Evolutionary conservation across 2,329 filamentous ascomycete species (phyloP).

Genomic region (Venturia nashicola): DNA sequence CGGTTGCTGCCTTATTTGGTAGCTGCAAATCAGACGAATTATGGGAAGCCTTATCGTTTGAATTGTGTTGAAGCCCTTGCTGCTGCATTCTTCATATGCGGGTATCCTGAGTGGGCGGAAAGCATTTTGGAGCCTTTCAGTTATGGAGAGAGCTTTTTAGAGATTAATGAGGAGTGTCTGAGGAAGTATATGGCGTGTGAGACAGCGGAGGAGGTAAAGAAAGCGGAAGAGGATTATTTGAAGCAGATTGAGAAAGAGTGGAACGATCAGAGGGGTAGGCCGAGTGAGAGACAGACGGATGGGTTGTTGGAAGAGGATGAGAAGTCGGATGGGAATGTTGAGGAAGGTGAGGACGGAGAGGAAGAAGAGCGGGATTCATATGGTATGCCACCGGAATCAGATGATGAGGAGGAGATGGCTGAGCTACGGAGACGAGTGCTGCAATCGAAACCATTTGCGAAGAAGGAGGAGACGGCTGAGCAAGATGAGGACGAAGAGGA

Average conservation of each 20-base stretch:
- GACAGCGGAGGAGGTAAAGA: conserved; percentile 72
- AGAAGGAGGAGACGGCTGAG: conserved; percentile 32
- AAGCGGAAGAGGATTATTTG: conserved; percentile 77
- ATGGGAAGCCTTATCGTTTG: conserved; percentile 85
- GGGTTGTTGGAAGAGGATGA: conserved; percentile 29
- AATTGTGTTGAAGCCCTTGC: conserved; percentile 95
- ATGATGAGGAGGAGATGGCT: conserved; percentile 84
- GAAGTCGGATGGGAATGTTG: conserved; percentile 19
- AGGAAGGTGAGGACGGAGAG: conserved; percentile 33
- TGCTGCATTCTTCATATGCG: conserved; percentile 86
- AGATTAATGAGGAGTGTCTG: conserved; percentile 76
- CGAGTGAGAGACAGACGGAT: conserved; percentile 34
- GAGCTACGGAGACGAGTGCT: conserved; percentile 84
- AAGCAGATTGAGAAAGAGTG: conserved; percentile 84
- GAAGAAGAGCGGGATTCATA: conserved; percentile 35
- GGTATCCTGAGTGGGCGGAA: conserved; percentile 81
- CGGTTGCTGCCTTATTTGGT: conserved; percentile 86
- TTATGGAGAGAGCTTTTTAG: conserved; percentile 77
- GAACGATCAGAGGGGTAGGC: conserved; percentile 62
- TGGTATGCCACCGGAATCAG: conserved; percentile 61
- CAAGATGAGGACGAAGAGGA: conserved; percentile 15
- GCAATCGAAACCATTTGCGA: conserved; percentile 77
- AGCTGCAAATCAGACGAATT: conserved; percentile 93
- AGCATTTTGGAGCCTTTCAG: conserved; percentile 72
- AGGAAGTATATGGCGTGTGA: conserved; percentile 75